Conservation (phyloP, 148 eudicot genomes). For the Silene latifolia region DNA sequence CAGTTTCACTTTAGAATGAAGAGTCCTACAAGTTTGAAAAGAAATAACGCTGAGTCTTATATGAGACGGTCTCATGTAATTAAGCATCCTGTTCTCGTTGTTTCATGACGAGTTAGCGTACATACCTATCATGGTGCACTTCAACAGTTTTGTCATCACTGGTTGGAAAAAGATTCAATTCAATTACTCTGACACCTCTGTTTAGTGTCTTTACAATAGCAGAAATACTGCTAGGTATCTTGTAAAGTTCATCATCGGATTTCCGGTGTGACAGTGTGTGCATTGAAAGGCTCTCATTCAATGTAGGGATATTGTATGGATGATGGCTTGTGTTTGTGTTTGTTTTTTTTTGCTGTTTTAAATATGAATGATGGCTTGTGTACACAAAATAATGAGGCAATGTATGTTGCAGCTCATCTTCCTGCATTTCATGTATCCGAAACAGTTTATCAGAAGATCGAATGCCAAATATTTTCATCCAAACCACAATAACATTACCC, state of each 20-base stretch:
- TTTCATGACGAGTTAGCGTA: no score
- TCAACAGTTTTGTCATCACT: constrained; percentile 19
- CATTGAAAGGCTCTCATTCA: background rate
- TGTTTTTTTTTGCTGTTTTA: background rate
- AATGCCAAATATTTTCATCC: no score
- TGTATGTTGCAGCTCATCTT: constrained; percentile 36
- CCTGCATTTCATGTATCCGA: constrained; percentile 20
- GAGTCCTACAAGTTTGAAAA: background rate
- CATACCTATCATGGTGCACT: constrained; percentile 41
- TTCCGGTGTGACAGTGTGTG: background rate
- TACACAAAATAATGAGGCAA: constrained; percentile 47
- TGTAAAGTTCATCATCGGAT: background rate
- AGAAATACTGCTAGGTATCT: background rate
- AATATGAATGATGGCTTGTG: constrained; percentile 55
- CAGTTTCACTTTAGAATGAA: constrained; percentile 41
- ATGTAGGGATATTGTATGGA: constrained; percentile 24
- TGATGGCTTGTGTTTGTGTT: constrained; percentile 37
- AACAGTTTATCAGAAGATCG: background rate
- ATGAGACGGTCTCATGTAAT: no score
- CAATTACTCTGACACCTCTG: constrained; percentile 51
- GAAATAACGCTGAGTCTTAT: no score
- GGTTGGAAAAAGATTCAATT: constrained; percentile 50
- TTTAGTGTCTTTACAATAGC: constrained; percentile 39
- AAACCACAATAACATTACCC: background rate
- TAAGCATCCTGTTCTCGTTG: no score